Conservation (phyloP, 352 stramenopile species). For the Thalassiosira livingstoniorum region DNA sequence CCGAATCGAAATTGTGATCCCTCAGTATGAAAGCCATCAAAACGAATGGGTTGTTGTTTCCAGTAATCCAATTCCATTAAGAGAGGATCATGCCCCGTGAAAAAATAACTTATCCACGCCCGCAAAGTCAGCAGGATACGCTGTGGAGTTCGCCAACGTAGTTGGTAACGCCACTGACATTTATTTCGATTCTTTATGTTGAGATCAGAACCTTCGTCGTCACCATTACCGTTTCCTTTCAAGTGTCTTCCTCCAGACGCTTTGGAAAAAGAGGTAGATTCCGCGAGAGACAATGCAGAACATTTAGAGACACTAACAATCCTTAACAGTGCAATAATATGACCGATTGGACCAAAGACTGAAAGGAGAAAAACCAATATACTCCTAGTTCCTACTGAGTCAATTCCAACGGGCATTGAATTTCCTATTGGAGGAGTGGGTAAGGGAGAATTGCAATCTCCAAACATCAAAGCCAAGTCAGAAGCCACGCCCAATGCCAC, state of each 20-base stretch:
- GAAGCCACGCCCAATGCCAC: conserved; percentile 54
- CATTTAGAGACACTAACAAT: conserved; percentile 60
- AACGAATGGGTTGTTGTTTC: conserved; percentile 32
- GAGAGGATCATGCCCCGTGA: conserved; percentile 58
- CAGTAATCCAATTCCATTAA: conserved; percentile 54
- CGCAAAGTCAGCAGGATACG: conserved; percentile 41
- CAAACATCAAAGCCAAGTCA: conserved; percentile 56
- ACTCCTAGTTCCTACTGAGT: too few relatives aligned
- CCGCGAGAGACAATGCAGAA: conserved; percentile 46
- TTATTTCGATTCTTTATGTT: conserved; percentile 23
- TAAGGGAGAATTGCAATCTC: neutral
- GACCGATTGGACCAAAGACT: conserved; percentile 43
- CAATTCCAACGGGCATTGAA: too few relatives aligned
- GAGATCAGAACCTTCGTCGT: conserved; percentile 22
- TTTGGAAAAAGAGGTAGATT: conserved; percentile 40
- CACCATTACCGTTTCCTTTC: neutral
- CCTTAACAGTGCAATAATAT: conserved; percentile 61
- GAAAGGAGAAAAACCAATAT: conserved; percentile 24
- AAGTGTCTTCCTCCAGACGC: too few relatives aligned
- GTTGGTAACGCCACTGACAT: conserved; percentile 64
- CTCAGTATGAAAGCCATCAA: conserved; percentile 57
- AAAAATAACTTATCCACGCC: conserved; percentile 41
- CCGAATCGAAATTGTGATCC: conserved; percentile 26
- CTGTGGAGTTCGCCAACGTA: conserved; percentile 66
- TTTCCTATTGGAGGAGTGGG: neutral